A percentile compares a stretch with the other conserved stretches of the same genome.
Evolutionary conservation across 208 protist species (phyloP).

Genomic region (Acanthamoeba sp.): DNA sequence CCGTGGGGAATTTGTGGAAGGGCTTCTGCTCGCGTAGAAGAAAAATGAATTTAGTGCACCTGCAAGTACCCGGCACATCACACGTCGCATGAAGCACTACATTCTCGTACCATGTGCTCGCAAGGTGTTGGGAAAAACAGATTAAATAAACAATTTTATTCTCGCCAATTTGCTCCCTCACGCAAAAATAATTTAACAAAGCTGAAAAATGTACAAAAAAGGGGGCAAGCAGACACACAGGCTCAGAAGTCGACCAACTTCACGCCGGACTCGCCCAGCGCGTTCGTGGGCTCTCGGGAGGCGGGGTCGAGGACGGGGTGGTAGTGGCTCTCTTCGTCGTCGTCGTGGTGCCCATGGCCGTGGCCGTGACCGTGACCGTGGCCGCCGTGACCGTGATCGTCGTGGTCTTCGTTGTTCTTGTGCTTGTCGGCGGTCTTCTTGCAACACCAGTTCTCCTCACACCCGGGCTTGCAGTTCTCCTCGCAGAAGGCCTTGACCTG

Average conservation of each 20-base stretch:
- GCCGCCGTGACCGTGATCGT: conserved; percentile 18
- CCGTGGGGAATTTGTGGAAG: conserved; percentile 78
- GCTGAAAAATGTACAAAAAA: not conserved
- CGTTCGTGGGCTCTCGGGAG: not conserved
- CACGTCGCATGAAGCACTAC: no score
- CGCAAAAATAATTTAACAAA: not conserved
- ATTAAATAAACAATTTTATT: no score
- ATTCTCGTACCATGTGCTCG: no score
- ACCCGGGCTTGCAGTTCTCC: conserved; percentile 79
- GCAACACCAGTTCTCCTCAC: conserved; percentile 84
- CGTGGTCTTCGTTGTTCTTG: not conserved
- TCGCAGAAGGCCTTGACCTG: conserved; percentile 67
- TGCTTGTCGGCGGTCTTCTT: conserved; percentile 47
- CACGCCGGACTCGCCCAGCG: not conserved
- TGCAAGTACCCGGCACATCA: not conserved
- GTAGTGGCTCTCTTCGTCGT: conserved; percentile 27
- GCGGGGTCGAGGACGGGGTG: not conserved
- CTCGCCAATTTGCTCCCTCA: no score
- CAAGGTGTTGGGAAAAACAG: no score
- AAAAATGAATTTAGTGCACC: not conserved
- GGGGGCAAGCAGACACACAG: not conserved
- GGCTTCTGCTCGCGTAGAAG: not conserved
- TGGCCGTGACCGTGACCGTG: not conserved
- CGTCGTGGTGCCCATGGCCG: not conserved
- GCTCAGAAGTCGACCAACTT: not conserved